Conservation (phyloP, 176 grass and related monocot species). For the Triticum urartu region DNA sequence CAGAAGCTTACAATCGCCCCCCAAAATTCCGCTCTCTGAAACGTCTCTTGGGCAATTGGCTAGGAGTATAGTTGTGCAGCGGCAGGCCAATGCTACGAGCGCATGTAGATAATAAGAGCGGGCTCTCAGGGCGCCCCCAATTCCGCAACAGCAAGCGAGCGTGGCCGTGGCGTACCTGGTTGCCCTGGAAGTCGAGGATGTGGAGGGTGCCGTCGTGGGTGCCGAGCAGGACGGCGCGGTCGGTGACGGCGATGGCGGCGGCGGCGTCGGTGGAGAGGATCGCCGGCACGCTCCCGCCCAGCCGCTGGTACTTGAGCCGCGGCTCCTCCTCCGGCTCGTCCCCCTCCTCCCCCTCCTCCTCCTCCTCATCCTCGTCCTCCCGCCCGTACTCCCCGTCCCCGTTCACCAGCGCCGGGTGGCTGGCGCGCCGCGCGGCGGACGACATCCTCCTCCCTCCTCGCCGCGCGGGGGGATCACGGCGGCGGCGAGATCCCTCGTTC, state of each 20-base stretch:
- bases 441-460: conserved; percentile 36
- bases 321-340: conserved; percentile 80
- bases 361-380: conserved; percentile 38
- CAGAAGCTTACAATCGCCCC: neutral
- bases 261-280: conserved; percentile 82
- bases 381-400: conserved; percentile 57
- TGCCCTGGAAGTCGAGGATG: conserved; percentile 99
- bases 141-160: neutral
- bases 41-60: neutral
- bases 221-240: conserved; percentile 92
- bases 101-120: neutral
- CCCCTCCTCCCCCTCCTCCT: conserved; percentile 35
- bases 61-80: conserved; percentile 4
- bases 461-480: neutral
- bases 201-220: conserved; percentile 85
- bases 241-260: conserved; percentile 75
- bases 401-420: conserved; percentile 55
- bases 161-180: conserved; percentile 64
- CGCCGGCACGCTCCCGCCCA: conserved; percentile 79
- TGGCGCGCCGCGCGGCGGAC: conserved; percentile 29
- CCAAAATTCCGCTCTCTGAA: neutral
- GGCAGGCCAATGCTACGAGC: neutral
- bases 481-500: conserved; percentile 19
- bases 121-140: neutral
- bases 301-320: conserved; percentile 88